Evolutionary conservation across 495 filamentous ascomycete species (phyloP), one percentile per base, ranked within the genome.

Genomic region (Penicillium bialowiezense): DNA sequence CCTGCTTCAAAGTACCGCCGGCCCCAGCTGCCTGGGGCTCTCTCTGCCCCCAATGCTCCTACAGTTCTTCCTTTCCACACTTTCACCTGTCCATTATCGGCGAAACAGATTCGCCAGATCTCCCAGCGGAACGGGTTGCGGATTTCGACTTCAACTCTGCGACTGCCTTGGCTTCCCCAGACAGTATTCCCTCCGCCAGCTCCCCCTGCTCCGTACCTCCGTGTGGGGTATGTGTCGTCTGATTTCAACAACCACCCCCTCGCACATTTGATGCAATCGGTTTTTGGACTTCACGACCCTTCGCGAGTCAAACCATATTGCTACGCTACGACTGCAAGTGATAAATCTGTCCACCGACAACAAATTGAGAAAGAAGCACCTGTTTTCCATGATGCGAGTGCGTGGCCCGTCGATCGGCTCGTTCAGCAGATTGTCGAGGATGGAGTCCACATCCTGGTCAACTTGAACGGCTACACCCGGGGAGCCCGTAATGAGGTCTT

Each of bases 201-300:
- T 4, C 92, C 93, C 7, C 95, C 93, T 9, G 76, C 74, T 23
- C 91, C 93, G 0, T 81, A 86, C 51, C 82, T 99, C 31, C 89
- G 88, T 54, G 85, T 99, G 44, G 93, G 93, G 37, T 99, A 99
- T 62, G 85, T 99, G 23, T 97, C 93, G 2, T 97, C 92, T 0
- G 93, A 99, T 65, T 99, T 99, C 70, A 99, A 99, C 62, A 99
- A 99, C 63, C 93, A 99, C 60, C 93, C 93, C 26, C 76, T 99
- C 33, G 93, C 95, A 5, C 91, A 97, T 71, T 67, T 97, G 54
- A 99, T 99, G 93, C 93, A 99, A 67, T 97, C 93, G 4, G 93
- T 97, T 5, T 99, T 99, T 71, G 93, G 93, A 2, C 70, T 97
- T 44, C 93, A 99, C 68, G 69, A 96, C 55, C 75, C 78, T 0